Evolutionary conservation across 2,329 filamentous ascomycete genomes (phyloP), one percentile per base, ranked within the genome.

Genomic region (Xylariaceae sp.): DNA sequence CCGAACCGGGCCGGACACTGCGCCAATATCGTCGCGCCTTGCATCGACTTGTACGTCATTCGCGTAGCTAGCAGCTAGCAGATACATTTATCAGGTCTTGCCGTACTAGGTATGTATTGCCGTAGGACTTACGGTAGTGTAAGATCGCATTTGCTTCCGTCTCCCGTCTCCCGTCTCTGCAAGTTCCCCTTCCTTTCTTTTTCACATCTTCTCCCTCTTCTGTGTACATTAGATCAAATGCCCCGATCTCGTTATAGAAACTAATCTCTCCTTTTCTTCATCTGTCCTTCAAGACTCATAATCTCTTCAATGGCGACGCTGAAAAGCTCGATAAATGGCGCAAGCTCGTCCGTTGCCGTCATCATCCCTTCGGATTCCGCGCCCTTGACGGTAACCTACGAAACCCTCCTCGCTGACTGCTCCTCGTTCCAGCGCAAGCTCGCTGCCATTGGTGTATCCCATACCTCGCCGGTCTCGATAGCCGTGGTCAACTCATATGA

Each of bases 401-500:
- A 77, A 58, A 79, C 84, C 65, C 81, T 95, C 49, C 71, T 80
- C 49, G 69, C 78, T 57, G 85, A 92, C 66, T 80, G 90, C 51
- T 71, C 76, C 41, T 74, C 79, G 15, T 92, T 94, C 74, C 89
- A 94, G 74, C 76, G 78, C 67, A 88, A 89, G 72, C 83, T 95
- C 58, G 89, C 89, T 21, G 78, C 79, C 45, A 78, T 92, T 52
- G 89, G 89, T 60, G 83, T 95, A 58, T 76, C 79, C 53, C 78
- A 80, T 41, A 79, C 80, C 60, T 81, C 85, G 13, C 85, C 88
- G 44, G 88, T 95, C 49, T 94, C 89, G 45, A 91, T 95, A 68
- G 87, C 89, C 26, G 80, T 91, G 16, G 81, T 87, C 55, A 95
- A 95, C 75, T 90, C 86, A 49, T 92, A 90, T 72, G 88, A 92